A percentile compares a stretch with the other conserved stretches of the same genome.
These are phyloP conservation scores for Mesotaenium endlicherianum DNA, from an alignment of 139 green algal genomes.

Conservation along the genomic window DNA sequence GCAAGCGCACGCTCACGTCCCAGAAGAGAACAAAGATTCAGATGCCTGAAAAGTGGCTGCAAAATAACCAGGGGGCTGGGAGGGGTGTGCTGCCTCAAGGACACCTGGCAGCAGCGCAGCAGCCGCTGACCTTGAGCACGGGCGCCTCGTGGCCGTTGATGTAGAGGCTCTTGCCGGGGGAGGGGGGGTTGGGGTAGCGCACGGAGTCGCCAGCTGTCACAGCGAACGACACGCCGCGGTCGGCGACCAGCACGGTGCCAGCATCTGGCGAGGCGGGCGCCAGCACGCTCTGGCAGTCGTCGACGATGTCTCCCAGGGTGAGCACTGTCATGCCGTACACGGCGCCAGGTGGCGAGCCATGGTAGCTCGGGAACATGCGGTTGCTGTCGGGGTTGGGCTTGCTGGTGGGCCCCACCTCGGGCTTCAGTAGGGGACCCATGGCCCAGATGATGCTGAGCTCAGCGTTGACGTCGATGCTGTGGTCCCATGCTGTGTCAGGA, in stretches of 20 bases:
- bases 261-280: neutral
- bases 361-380: conserved; percentile 15
- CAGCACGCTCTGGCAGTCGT: conserved; percentile 35
- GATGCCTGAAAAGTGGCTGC: too few species aligned
- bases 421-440: conserved; percentile 1
- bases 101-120: too few species aligned
- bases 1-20: too few species aligned
- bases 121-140: conserved; percentile 41
- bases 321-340: conserved; percentile 11
- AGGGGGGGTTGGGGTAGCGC: conserved; percentile 38
- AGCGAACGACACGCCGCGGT: neutral
- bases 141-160: conserved; percentile 38
- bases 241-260: neutral
- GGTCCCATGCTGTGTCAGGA: conserved; percentile 36
- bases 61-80: too few species aligned
- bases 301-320: neutral
- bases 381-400: neutral
- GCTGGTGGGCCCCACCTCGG: too few species aligned
- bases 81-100: too few species aligned
- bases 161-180: conserved; percentile 17
- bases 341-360: conserved; percentile 10
- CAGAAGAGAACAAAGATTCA: too few species aligned
- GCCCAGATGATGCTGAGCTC: conserved; percentile 45
- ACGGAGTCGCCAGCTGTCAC: conserved; percentile 11
- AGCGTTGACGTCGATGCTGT: conserved; percentile 14